Evolutionary conservation across 768 basidiomycete species (phyloP).

Genomic region (Suillus subaureus): DNA sequence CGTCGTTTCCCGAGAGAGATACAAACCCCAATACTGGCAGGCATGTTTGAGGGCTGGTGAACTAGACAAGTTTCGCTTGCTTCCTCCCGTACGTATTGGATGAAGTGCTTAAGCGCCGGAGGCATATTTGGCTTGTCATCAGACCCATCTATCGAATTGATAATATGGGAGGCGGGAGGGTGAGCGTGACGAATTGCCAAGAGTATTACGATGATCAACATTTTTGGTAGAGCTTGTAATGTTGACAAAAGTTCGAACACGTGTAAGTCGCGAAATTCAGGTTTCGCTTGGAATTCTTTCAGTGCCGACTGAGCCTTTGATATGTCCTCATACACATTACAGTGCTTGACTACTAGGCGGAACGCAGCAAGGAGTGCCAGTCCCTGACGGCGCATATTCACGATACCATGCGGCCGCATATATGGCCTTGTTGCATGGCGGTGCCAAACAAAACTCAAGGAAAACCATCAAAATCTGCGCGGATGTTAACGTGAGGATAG

Average conservation of each 20-base stretch:
- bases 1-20: neutral
- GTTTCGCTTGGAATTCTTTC: neutral
- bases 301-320: neutral
- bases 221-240: neutral
- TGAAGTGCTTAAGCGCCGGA: neutral
- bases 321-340: neutral
- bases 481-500: neutral
- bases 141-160: neutral
- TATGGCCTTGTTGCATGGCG: neutral
- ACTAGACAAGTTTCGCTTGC: neutral
- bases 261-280: neutral
- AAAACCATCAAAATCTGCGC: neutral
- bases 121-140: neutral
- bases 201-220: neutral
- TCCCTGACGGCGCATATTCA: neutral
- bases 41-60: neutral
- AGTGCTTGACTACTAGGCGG: neutral
- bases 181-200: slow-evolving; percentile 1
- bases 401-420: neutral
- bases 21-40: neutral
- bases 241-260: neutral
- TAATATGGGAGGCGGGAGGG: neutral
- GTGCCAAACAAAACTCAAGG: neutral
- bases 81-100: neutral
- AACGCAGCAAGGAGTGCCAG: neutral